phyloP scores from a whole-genome alignment of 176 grass and related monocot species.

The Zoysia pacifica region DNA sequence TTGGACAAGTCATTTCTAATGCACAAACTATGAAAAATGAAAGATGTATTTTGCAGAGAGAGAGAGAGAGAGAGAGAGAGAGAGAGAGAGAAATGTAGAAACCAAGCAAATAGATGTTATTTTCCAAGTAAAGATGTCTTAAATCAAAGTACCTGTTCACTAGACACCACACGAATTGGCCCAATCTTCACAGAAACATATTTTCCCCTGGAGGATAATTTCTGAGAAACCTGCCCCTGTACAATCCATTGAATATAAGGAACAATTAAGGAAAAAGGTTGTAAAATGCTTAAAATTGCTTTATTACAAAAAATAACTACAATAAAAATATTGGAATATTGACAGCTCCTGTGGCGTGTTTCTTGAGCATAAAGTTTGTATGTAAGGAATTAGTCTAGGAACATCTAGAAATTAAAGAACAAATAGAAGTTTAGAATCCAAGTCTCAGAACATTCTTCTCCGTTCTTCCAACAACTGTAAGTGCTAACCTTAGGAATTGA shows the following conservation, averaged over 20 bases:
- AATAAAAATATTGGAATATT: slow-evolving; percentile 8
- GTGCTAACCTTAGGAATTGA: slow-evolving; percentile 76
- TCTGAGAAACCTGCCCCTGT: slow-evolving; percentile 77
- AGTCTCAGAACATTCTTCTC: not conserved
- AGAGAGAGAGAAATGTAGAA: not conserved
- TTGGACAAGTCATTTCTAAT: slow-evolving; percentile 10
- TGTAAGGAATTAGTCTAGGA: not conserved
- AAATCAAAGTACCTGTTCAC: slow-evolving; percentile 70
- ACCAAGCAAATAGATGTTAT: not conserved
- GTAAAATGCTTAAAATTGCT: not conserved
- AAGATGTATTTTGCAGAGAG: no score
- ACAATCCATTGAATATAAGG: slow-evolving; percentile 26
- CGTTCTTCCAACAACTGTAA: not conserved
- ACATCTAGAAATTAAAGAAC: not conserved
- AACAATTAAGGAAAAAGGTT: slow-evolving; percentile 2
- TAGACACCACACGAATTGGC: slow-evolving; percentile 84
- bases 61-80: no score
- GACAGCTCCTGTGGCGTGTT: not conserved
- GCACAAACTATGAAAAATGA: not conserved
- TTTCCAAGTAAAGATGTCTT: slow-evolving; percentile 9
- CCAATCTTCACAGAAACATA: slow-evolving; percentile 96
- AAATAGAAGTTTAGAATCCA: not conserved
- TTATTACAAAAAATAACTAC: not conserved
- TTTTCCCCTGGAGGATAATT: slow-evolving; percentile 80
- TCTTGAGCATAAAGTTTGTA: not conserved